Percentiles rank a stretch among this genome's conserved stretches.
phyloP scores from a whole-genome alignment of 2,329 filamentous ascomycete species.

The Neonectria ditissima region DNA sequence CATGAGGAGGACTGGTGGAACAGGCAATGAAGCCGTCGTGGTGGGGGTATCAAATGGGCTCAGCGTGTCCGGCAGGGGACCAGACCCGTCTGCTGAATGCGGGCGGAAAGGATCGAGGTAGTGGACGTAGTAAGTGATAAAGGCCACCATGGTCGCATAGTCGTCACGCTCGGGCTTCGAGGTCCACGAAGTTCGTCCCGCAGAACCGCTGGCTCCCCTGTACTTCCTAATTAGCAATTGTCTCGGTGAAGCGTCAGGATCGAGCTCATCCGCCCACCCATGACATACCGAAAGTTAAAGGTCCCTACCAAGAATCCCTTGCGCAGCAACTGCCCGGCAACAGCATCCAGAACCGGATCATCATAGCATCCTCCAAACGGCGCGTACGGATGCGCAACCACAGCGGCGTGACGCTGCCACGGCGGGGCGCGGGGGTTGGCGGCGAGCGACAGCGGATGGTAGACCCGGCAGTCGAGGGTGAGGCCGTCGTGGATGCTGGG shows the following conservation, averaged over 20 bases:
- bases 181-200: conserved; percentile 88
- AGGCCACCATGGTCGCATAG: conserved; percentile 85
- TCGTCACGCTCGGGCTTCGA: conserved; percentile 83
- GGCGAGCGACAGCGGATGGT: conserved; percentile 70
- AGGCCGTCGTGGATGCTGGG: conserved; percentile 86
- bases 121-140: conserved; percentile 80
- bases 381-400: conserved; percentile 92
- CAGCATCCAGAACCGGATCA: conserved; percentile 79
- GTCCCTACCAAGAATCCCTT: conserved; percentile 82
- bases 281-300: conserved; percentile 86
- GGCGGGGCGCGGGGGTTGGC: conserved; percentile 47
- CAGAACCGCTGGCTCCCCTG: conserved; percentile 81
- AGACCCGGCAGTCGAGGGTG: conserved; percentile 83
- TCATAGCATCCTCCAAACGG: conserved; percentile 88
- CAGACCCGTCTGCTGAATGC: conserved; percentile 20
- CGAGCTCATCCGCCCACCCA: conserved; percentile 2
- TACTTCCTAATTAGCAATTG: conserved; percentile 29
- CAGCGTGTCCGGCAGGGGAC: background rate
- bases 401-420: conserved; percentile 64
- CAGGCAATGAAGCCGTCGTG: conserved; percentile 1
- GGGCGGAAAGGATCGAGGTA: conserved; percentile 60
- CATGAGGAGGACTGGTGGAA: conserved; percentile 64
- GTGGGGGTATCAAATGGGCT: conserved; percentile 5
- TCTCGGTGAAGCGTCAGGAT: background rate
- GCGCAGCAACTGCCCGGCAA: conserved; percentile 73